Base-by-base conservation (phyloP, 305 asterid genomes). In the Rubia peregrina region DNA sequence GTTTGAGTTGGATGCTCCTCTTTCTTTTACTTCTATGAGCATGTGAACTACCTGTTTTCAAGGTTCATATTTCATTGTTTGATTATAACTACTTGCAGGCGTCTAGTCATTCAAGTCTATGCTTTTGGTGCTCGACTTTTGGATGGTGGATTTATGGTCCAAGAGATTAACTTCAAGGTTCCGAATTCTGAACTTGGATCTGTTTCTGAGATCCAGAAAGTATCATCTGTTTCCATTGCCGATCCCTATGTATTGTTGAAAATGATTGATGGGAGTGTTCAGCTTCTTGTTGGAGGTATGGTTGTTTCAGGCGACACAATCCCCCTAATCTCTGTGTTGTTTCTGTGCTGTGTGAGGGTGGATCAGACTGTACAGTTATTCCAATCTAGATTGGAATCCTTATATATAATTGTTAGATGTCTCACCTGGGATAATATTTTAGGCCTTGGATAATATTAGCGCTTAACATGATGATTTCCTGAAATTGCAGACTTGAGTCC, bases 111-210 rank as follows among this genome's bases (percentile, higher is more conserved):
- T 87, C 98, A 93, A 82, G 85, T 93, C 73, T 90, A 80, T 88
- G 86, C 95, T 78, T 79, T 76, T 81, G 98, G 98, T 79, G 98
- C 96, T 77, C 91, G 96, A 82, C 79, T 93, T 80, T 95, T 93
- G 73, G 98, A 93, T 84, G 98, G 98, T 78, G 86, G 91, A 78
- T 93, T 85, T 78, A 90, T 93, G 97, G 87, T 96, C 80, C 98
- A 93, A 83, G 98, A 93, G 44, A 70, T 93, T 92, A 89, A 79
- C 83, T 89, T 93, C 75, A 87, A 83, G 79, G 79, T 84, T 61
- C 85, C 95, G 72, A 87, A 84, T 81, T 75, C 92, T 69, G 98
- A 92, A 77, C 75, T 83, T 53, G 88, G 81, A 72, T 77, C 86
- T 41, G 86, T 87, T 72, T 85, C 98, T 74, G 97, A 89, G 73